phyloP scores from a whole-genome alignment of 2,329 filamentous ascomycete genomes.

The Dactylellina haptotyla region DNA sequence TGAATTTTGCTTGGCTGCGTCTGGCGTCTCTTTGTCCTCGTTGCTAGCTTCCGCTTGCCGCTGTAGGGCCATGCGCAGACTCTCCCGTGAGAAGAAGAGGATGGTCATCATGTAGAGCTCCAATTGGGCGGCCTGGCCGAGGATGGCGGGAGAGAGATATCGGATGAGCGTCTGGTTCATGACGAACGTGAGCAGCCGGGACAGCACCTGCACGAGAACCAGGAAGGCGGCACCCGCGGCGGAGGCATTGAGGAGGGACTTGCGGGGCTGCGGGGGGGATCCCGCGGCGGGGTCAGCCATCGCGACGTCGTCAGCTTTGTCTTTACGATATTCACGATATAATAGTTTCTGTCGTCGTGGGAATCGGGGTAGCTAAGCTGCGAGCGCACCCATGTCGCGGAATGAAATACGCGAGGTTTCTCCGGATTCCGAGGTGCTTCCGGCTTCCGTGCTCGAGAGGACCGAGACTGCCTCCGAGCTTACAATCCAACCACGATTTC shows the following conservation, averaged over 20 bases:
- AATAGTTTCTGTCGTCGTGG: too few species aligned
- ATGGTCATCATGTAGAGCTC: constrained; percentile 92
- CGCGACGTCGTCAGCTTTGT: background rate
- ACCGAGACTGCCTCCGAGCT: constrained; percentile 19
- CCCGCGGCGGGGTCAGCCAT: constrained; percentile 15
- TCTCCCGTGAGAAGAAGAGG: constrained; percentile 94
- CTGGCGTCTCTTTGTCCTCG: constrained; percentile 41
- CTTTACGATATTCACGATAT: background rate
- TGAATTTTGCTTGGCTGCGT: constrained; percentile 20
- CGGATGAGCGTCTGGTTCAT: constrained; percentile 92
- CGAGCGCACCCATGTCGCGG: constrained; percentile 19
- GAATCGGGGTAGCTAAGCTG: constrained; percentile 6
- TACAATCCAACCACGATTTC: background rate
- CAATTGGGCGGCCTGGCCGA: constrained; percentile 87
- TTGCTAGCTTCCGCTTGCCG: constrained; percentile 68
- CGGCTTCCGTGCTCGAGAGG: background rate
- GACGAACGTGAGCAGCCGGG: constrained; percentile 86
- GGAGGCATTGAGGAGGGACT: constrained; percentile 60
- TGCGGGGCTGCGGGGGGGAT: constrained; percentile 9
- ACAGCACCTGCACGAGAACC: constrained; percentile 85
- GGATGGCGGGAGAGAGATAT: constrained; percentile 82
- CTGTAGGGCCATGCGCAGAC: constrained; percentile 88
- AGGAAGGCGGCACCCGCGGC: constrained; percentile 83
- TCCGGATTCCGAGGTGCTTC: constrained; percentile 22
- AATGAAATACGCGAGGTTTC: constrained; percentile 26